Percentiles rank a stretch among this genome's conserved stretches.
phyloP scores from a whole-genome alignment of 1,284 basidiomycete species.

The Mycena sp. region DNA sequence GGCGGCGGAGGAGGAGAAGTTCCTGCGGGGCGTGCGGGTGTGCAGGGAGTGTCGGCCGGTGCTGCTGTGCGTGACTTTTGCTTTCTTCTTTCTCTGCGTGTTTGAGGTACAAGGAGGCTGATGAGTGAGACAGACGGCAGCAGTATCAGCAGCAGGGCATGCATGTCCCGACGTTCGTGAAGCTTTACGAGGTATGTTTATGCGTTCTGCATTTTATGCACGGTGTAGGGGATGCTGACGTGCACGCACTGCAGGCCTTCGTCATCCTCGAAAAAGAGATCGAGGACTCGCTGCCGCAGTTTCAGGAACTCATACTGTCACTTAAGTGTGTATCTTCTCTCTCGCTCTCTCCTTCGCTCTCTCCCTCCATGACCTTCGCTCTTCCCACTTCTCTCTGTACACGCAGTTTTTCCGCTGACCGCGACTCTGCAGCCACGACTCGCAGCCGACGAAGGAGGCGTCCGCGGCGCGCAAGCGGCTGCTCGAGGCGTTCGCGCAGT shows the following conservation, averaged over 20 bases:
- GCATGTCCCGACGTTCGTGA: slow-evolving; percentile 69
- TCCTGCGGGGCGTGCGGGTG: slow-evolving; percentile 84
- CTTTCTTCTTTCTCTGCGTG: neutral
- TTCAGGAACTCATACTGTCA: slow-evolving; percentile 57
- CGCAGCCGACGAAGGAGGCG: slow-evolving; percentile 73
- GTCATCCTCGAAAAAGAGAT: slow-evolving; percentile 75
- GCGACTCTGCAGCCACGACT: slow-evolving; percentile 56
- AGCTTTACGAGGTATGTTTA: slow-evolving; percentile 77
- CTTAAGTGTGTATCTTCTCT: slow-evolving; percentile 52
- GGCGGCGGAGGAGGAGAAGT: slow-evolving; percentile 71
- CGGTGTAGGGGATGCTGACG: neutral
- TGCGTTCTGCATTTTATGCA: neutral
- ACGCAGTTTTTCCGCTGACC: too few relatives aligned
- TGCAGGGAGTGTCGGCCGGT: slow-evolving; percentile 85
- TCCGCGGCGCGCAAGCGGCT: slow-evolving; percentile 80
- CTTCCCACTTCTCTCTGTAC: too few relatives aligned
- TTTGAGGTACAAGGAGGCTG: neutral
- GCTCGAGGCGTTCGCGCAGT: slow-evolving; percentile 85
- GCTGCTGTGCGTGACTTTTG: slow-evolving; percentile 67
- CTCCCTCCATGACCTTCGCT: too few relatives aligned
- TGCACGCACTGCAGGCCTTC: slow-evolving; percentile 64
- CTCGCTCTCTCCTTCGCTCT: slow-evolving; percentile 42
- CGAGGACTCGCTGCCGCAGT: slow-evolving; percentile 58
- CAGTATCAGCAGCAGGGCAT: slow-evolving; percentile 81
- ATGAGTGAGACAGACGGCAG: slow-evolving; percentile 63